Base-by-base conservation (phyloP, 805 yeast genomes). In the Ogataea wickerhamii region DNA sequence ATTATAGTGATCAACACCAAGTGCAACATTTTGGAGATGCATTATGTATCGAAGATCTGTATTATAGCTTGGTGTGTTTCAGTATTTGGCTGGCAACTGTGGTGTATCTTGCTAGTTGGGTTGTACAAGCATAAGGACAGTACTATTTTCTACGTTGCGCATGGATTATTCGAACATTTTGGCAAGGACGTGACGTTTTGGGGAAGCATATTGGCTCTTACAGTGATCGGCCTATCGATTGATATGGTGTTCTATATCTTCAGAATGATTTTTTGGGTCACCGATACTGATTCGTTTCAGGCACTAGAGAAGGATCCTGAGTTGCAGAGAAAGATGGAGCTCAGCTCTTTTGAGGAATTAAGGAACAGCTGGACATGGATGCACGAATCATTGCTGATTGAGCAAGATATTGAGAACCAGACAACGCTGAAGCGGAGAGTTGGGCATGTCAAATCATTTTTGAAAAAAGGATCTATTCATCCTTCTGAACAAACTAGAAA, bases 121-220 rank as follows among this genome's bases (percentile, higher is more conserved):
- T 62, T 89, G n/a, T 82, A 86, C 57, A 66, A 61, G 52, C 61
- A 55, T 48, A 74, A 64, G 55, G 74, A 55, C 36, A 69, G 71
- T 23, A 64, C 76, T 38, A 84, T 85, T 11, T 88, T 76, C 60
- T 85, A 75, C 57, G 96, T 85, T 2, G 67, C 70, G 6, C 70
- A 74, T 44, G 95, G 93, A 2, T 67, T 93, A 33, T 68, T 71
- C 41, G 61, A 78, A 34, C 77, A 77, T 36, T 87, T 87, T 65
- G 98, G 98, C 17, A 61, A 48, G 16, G 97, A 93, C 55, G 58
- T 68, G n/a, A 71, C 85, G 1, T 91, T 88, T 78, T 93, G 98
- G 98, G 86, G 87, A 1, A 61, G 87, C 0, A 63, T 85, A 23
- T 53, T 87, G 21, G 70, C 80, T 2, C 56, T 84, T 14, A 58